Base-by-base conservation (phyloP, 2,329 filamentous ascomycete species). In the Ustulina deusta region DNA sequence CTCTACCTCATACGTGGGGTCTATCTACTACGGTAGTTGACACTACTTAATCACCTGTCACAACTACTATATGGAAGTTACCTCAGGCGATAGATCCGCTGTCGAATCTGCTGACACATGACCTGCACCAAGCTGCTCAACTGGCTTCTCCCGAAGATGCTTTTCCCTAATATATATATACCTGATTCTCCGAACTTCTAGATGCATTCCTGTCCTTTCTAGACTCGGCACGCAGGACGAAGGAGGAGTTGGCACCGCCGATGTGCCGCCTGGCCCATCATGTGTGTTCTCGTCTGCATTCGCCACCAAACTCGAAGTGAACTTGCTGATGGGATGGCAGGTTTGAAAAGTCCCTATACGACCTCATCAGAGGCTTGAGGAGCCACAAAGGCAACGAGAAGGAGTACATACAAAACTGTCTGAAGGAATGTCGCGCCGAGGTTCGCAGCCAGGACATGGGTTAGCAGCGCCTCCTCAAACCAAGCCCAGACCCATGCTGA, bases 311-410 rank as follows among this genome's bases (percentile, higher is more conserved):
- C 29, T 34, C 52, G 22, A 22, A 15, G 29, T 29, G 17, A 60
- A 34, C 56, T 61, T 48, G 70, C 77, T 79, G 66, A 79, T 69
- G 54, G n/a, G 25, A 29, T 42, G 20, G 2, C 71, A 98, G 94
- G 96, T 99, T 99, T 83, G 96, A 99, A 82, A 99, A 99, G 83
- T 97, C 96, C 48, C 89, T 99, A 22, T 97, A 97, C 82, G 95
- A 98, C 89, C 94, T 99, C 85, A 99, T 99, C 76, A 89, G 94
- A 81, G 96, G 96, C 76, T 85, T 99, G 78, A 91, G 96, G 73
- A 96, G 95, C 79, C 94, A 98, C 84, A 97, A 97, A 81, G 95
- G 95, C 75, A 92, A 91, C 78, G 96, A 99, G 83, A 92, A 91
- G 79, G 93, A 97, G 78, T 99, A 98, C 81, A 97, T 99, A 68